These are phyloP conservation scores for Fusarium newnesense DNA, from an alignment of 2,329 filamentous ascomycete species.

Conservation along the genomic window DNA sequence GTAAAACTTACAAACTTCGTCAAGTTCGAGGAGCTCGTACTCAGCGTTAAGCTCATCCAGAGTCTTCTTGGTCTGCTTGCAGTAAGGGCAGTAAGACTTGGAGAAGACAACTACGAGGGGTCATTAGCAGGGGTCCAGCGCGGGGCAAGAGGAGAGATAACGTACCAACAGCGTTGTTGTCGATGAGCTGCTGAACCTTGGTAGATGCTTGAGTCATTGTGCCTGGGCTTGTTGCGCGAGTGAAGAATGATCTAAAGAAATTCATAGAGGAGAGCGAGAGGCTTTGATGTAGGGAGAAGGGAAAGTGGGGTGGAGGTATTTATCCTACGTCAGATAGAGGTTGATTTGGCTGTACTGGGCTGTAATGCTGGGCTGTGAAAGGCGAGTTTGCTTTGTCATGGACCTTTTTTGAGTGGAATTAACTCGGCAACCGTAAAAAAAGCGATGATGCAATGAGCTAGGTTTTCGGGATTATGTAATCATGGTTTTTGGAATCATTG, in stretches of 20 bases:
- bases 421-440: conserved; percentile 6
- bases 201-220: conserved; percentile 84
- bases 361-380: conserved; percentile 1
- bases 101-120: conserved; percentile 81
- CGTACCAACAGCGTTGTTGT: conserved; percentile 86
- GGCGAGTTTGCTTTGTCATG: conserved; percentile 37
- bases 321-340: conserved; percentile 23
- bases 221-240: conserved; percentile 67
- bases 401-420: conserved; percentile 18
- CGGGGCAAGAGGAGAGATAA: conserved; percentile 1
- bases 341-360: not conserved
- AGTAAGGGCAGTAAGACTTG: conserved; percentile 98
- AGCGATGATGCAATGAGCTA: conserved; percentile 42
- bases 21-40: conserved; percentile 82
- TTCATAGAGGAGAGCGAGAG: conserved; percentile 60
- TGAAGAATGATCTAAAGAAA: conserved; percentile 79
- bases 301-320: conserved; percentile 29
- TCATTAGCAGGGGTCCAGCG: not conserved
- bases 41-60: conserved; percentile 77
- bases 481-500: conserved; percentile 19
- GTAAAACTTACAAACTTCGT: conserved; percentile 77
- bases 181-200: conserved; percentile 87
- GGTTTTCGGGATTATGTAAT: conserved; percentile 14
- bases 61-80: conserved; percentile 79
- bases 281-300: conserved; percentile 5